Evolutionary conservation across 2,329 filamentous ascomycete genomes (phyloP), one percentile per base, ranked within the genome.

Genomic region (Mariannaea elegans): DNA sequence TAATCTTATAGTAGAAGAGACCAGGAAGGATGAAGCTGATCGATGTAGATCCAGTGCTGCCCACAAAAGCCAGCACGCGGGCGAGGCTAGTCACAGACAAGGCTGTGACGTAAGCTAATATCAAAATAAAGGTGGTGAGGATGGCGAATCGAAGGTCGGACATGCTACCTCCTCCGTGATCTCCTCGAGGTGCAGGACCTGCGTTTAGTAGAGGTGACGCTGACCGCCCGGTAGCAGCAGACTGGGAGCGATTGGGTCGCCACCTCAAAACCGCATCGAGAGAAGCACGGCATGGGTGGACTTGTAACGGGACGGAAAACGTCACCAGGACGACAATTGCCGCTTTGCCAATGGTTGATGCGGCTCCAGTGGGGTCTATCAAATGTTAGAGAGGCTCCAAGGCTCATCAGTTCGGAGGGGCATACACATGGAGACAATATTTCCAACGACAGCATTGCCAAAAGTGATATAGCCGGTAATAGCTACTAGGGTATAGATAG

Each of bases 1-100:
- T 96, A 61, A 99, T 98, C 78, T 98, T 98, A 80, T 98, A 99
- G 77, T 98, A 99, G 76, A 99, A 99, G 4, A 99, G 79, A 0
- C 95, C 95, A 0, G 95, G 95, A 0, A 99, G 84, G 65, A 99
- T 98, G 75, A 99, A 99, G 62, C 92, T 97, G 70, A 99, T 99
- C 62, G 92, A 93, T 0, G 95, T 99, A 50, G 90, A 94, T 52
- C 95, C 95, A 0, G 95, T 99, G 69, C 90, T 93, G 34, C 95
- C 95, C 10, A 99, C 95, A 68, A 97, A 99, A 0, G 95, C 94
- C 0, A 99, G 84, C 1, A 99, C 94, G 45, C 92, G 90, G 73
- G 97, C 94, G 3, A 99, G 84, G 12, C 90, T 95, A 18, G 88
- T 91, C 3, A 99, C 94, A 0, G 92, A 96, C 80, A 99, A 92